phyloP scores from a whole-genome alignment of 345 rosid species.

The Isatis tinctoria region DNA sequence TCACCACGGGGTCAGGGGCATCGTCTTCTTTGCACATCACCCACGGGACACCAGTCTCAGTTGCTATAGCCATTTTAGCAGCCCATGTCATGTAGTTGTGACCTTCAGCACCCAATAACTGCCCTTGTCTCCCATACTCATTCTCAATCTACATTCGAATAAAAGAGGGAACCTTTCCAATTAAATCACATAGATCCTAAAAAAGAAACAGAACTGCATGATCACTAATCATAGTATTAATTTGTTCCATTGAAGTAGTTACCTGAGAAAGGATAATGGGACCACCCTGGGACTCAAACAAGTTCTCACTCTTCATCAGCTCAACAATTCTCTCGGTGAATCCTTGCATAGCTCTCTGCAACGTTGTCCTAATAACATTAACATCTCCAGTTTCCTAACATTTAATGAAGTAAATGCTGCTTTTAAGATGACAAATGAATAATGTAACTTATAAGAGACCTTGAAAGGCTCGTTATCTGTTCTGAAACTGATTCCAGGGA shows the following conservation, averaged over 20 bases:
- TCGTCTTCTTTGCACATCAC: slow-evolving; percentile 99
- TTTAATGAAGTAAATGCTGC: not conserved
- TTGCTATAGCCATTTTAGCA: slow-evolving; percentile 86
- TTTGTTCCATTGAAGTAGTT: not conserved
- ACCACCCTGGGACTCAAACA: slow-evolving; percentile 97
- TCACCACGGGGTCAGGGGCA: slow-evolving; percentile 99
- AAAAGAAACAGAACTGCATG: not conserved
- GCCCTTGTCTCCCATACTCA: slow-evolving; percentile 90
- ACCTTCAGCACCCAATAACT: slow-evolving; percentile 68
- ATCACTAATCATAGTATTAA: not conserved
- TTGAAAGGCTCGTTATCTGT: slow-evolving; percentile 99
- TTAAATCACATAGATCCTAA: slow-evolving; percentile 11
- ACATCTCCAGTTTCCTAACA: not conserved
- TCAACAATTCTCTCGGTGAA: slow-evolving; percentile 93
- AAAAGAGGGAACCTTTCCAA: not conserved
- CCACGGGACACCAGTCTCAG: slow-evolving; percentile 96
- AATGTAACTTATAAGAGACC: slow-evolving; percentile 39
- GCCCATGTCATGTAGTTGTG: slow-evolving; percentile 93
- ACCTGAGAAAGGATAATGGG: slow-evolving; percentile 99
- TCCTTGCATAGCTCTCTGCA: slow-evolving; percentile 94
- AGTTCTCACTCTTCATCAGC: slow-evolving; percentile 87
- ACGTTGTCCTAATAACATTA: slow-evolving; percentile 18
- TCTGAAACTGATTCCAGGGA: slow-evolving; percentile 96
- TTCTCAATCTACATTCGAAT: slow-evolving; percentile 76
- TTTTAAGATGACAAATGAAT: not conserved